Percentiles rank a stretch among this genome's conserved stretches.
phyloP scores from a whole-genome alignment of 2,329 filamentous ascomycete genomes.

The Diaporthe citriasiana region DNA sequence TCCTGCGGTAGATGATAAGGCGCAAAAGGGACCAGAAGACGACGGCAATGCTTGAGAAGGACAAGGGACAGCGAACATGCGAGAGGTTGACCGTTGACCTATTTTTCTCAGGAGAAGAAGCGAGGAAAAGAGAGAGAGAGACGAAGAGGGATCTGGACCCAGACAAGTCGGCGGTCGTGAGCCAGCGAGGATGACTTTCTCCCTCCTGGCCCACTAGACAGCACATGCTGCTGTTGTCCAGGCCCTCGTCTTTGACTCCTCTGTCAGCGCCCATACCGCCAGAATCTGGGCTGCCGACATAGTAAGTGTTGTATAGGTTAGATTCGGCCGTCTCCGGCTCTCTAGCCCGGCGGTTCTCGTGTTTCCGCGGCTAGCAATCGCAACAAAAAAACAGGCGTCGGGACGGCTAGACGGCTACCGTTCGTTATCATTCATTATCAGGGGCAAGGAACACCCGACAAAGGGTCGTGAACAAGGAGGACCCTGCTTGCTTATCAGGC shows the following conservation, averaged over 20 bases:
- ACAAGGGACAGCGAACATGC: neutral
- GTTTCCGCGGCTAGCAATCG: conserved; percentile 7
- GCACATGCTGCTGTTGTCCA: conserved; percentile 27
- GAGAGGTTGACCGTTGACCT: conserved; percentile 12
- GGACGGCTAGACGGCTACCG: neutral
- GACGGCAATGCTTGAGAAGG: neutral
- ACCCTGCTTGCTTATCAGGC: conserved; percentile 23
- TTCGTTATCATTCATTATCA: conserved; percentile 25
- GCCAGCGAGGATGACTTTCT: neutral
- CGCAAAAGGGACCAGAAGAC: conserved; percentile 10
- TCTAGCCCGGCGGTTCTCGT: conserved; percentile 18
- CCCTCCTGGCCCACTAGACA: conserved; percentile 16
- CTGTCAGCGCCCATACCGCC: conserved; percentile 27
- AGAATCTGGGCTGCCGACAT: neutral
- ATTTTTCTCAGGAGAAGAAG: neutral
- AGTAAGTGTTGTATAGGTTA: neutral
- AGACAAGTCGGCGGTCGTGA: neutral
- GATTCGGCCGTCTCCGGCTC: conserved; percentile 14
- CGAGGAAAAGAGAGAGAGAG: neutral
- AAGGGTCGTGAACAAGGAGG: neutral
- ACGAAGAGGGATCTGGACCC: neutral
- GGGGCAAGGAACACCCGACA: conserved; percentile 19
- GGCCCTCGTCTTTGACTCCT: neutral
- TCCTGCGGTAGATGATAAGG: conserved; percentile 27
- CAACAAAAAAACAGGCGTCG: neutral